Base-by-base conservation (phyloP, 2,329 filamentous ascomycete species). In the Zymoseptoria crescenta region DNA sequence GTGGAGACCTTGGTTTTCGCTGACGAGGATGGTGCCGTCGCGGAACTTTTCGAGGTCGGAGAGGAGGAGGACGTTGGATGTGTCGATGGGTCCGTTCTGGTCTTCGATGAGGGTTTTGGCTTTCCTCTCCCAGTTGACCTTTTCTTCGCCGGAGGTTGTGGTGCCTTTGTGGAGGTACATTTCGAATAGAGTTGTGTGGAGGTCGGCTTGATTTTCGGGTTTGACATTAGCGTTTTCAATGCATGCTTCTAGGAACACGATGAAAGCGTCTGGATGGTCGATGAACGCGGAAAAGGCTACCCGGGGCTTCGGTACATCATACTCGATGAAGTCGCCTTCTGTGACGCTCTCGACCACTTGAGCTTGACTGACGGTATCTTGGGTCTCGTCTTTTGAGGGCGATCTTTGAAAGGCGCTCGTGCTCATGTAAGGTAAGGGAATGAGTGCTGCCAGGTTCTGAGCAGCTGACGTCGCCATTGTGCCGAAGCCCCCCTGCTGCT, bases 201-300 rank as follows among this genome's bases (percentile, higher is more conserved):
- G 80, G 72, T 99, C 95, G 1, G 87, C 83, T 63, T 86, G 88
- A 70, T 96, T 89, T 8, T 85, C 81, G 41, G 88, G 80, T 20
- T 84, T 85, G n/a, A 96, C 74, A 21, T 83, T 81, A 20, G 85
- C 79, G 59, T 91, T 87, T 54, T 86, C 78, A 4, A 96, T 82
- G 61, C 93, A 92, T 4, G 91, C 91, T 74, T 99, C 93, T 0
- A 99, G 80, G 71, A 99, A 99, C 16, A 85, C 79, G 62, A 97
- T 93, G 67, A 99, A 97, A 69, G 96, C 87, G 59, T 92, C 84
- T 0, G 94, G 83, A 70, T 96, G 92, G 68, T 96, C 93, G 60
- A 99, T 92, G 69, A 99, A 99, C 0, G 90, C 93, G 1, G 94
- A 96, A 69, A 99, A 99, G 0, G 94, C 93, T 1, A 87, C 91